Evolutionary conservation across 768 basidiomycete species (phyloP), one percentile per base, ranked within the genome.

Genomic region (Boletus sp.): DNA sequence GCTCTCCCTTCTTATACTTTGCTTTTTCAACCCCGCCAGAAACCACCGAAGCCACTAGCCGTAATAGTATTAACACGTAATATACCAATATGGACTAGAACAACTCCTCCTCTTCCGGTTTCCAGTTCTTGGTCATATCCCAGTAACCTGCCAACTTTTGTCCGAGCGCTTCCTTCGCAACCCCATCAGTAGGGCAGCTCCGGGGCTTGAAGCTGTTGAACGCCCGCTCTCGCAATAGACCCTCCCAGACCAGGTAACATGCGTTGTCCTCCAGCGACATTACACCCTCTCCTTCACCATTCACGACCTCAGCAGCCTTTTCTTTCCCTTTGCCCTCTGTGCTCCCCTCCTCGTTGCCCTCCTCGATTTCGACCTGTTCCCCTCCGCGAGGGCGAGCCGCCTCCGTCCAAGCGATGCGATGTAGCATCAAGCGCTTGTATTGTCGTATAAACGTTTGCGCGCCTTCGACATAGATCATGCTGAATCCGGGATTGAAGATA

Each of bases 51-150:
- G 10, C n/a, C 13, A 23, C 10, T 27, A 55, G 14, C 13, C 2
- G n/a, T 1, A 21, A 19, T 21, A 33, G 13, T 33, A 0, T 10
- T 25, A 23, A 32, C 32, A 50, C 48, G 47, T 45, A 44, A 35
- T 13, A 21, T 33, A 50, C 29, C 19, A 14, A 19, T 14, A 38
- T 35, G 1, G n/a, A 63, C 72, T 67, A 87, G 64, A 83, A 82
- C 62, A 84, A 59, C 54, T 90, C 87, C 60, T 90, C 88, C 50
- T 93, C 90, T 69, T 89, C 87, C 5, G 83, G 80, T 68, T 83
- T 89, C 83, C 86, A 92, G 64, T 90, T 88, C 83, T 94, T 97
- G 29, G 93, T 85, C 71, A 90, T 82, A 70, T 98, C 96, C 95
- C 95, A 98, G 68, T 93, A 90, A 0, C 92, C 90, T 45, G 86